Evolutionary conservation across 2,329 filamentous ascomycete species (phyloP).

Genomic region (Simplicillium sp.): DNA sequence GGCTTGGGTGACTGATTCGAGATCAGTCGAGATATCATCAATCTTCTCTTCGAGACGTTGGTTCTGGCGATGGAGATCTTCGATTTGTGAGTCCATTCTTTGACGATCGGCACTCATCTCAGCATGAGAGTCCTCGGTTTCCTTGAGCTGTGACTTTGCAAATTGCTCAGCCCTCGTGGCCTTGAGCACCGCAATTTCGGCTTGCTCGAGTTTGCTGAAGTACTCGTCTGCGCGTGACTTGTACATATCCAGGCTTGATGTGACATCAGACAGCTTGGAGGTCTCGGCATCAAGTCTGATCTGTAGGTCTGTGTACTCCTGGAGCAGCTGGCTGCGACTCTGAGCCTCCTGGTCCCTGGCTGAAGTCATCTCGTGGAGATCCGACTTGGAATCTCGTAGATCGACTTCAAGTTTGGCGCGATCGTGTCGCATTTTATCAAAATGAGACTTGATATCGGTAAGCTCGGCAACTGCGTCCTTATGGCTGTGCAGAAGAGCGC

Average conservation of each 20-base stretch:
- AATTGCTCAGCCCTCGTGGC: conserved; percentile 88
- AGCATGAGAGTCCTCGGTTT: conserved; percentile 85
- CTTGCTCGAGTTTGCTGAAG: conserved; percentile 93
- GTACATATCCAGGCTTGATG: conserved; percentile 77
- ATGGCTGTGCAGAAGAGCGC: conserved; percentile 72
- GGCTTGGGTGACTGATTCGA: conserved; percentile 74
- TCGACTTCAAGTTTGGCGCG: conserved; percentile 77
- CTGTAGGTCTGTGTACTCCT: conserved; percentile 89
- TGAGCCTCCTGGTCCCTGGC: conserved; percentile 79
- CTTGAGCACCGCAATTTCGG: conserved; percentile 90
- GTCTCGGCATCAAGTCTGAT: conserved; percentile 85
- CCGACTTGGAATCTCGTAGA: conserved; percentile 72
- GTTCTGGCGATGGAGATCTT: conserved; percentile 82
- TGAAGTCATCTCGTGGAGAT: conserved; percentile 69
- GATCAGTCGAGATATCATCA: conserved; percentile 84
- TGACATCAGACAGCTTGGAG: conserved; percentile 75
- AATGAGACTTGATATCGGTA: conserved; percentile 75
- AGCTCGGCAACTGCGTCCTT: conserved; percentile 80
- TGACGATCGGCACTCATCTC: conserved; percentile 87
- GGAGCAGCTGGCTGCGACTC: conserved; percentile 79
- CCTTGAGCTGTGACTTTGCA: conserved; percentile 77
- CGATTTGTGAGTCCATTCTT: conserved; percentile 77
- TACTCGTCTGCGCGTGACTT: conserved; percentile 92
- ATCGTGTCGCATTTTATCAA: conserved; percentile 77
- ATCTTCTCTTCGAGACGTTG: conserved; percentile 85